Base-by-base conservation (phyloP, 2,329 filamentous ascomycete genomes). In the Samsoniella hepiali region DNA sequence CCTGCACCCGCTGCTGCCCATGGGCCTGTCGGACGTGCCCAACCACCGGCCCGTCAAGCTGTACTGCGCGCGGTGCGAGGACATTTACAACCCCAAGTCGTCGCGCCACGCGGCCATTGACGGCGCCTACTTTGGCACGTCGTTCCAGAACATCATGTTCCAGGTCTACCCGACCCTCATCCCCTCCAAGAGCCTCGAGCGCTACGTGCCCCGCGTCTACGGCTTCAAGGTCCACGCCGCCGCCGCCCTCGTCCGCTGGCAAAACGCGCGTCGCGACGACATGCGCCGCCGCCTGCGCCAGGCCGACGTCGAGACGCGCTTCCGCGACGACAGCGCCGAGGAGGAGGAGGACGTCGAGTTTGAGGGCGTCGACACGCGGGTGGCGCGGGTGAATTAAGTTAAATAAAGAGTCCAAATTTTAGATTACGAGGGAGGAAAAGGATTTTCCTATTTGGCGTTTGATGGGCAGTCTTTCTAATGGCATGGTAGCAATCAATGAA, bases 71-170 rank as follows among this genome's bases (percentile, higher is more conserved):
- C 91, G 93, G 71, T 99, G 95, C 82, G 95, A 99, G 82, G 95
- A 99, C 76, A 90, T 96, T 65, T 99, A 99, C 84, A 98, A 98
- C 78, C 95, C 95, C 51, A 99, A 99, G 77, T 98, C 95, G 3
- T 94, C 92, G 27, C 91, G 95, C 34, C 95, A 99, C 78, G 93
- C 93, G 58, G 86, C 90, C 64, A 97, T 99, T 72, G 95, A 99
- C 75, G 95, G 95, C 67, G 95, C 95, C 68, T 99, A 98, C 83
- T 99, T 99, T 70, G 95, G 95, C 69, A 93, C 94, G 55, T 96
- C 91, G 3, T 99, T 99, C 82, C 94, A 97, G 83, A 97, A 97
- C 79, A 97, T 99, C 77, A 87, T 99, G 66, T 98, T 99, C 82
- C 95, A 99, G 77, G 95, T 99, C 62, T 98, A 98, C 75, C 94